Evolutionary conservation across 1,139 yeast genomes (phyloP).

Genomic region (Yamadazyma aaseri): DNA sequence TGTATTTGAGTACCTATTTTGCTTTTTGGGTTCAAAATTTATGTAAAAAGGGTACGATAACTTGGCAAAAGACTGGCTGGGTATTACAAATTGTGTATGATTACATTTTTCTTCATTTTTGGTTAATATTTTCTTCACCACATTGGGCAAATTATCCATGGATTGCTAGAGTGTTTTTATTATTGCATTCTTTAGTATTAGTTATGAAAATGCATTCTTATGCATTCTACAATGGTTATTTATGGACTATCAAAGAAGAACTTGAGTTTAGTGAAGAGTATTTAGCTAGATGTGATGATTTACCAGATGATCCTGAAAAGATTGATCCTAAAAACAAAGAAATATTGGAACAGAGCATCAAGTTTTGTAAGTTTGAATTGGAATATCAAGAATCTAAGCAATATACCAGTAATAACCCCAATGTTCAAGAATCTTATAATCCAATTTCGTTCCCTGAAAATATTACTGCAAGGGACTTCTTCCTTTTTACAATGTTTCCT

Average conservation of each 20-base stretch:
- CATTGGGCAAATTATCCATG: constrained; percentile 58
- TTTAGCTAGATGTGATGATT: constrained; percentile 21
- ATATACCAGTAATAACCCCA: constrained; percentile 16
- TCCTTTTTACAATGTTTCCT: constrained; percentile 86
- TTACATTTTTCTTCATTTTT: constrained; percentile 45
- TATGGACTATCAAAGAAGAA: constrained; percentile 68
- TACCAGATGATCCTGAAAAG: constrained; percentile 24
- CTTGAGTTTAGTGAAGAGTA: constrained; percentile 45
- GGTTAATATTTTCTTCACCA: constrained; percentile 52
- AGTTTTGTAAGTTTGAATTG: constrained; percentile 65
- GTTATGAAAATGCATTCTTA: constrained; percentile 93
- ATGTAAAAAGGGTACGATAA: constrained; percentile 39
- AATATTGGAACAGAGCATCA: constrained; percentile 46
- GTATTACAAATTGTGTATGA: constrained; percentile 58
- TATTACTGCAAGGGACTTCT: constrained; percentile 64
- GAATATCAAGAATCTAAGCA: constrained; percentile 41
- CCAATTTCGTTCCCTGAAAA: constrained; percentile 62
- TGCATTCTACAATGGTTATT: constrained; percentile 83
- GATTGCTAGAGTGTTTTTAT: constrained; percentile 82
- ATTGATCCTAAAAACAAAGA: constrained; percentile 23
- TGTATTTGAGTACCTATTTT: constrained; percentile 65
- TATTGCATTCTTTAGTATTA: constrained; percentile 80
- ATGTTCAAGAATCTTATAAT: constrained; percentile 20
- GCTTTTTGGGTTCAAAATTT: constrained; percentile 54
- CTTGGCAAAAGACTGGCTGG: constrained; percentile 67